Conservation (phyloP, 257 asterid genomes). For the Scutellaria baicalensis region DNA sequence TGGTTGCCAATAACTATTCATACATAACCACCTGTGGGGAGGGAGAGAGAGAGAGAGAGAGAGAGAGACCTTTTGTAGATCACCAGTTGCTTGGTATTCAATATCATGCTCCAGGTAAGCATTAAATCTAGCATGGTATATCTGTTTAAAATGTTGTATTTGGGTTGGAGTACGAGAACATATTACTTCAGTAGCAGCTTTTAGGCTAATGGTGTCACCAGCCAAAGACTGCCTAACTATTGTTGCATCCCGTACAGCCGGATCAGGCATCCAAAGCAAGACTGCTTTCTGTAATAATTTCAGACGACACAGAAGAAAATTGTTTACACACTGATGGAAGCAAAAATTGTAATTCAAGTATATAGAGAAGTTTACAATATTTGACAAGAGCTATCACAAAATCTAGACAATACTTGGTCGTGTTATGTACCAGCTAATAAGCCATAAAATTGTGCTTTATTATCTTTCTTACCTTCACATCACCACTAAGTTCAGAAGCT, state of each 20-base stretch:
- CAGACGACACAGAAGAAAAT: background rate
- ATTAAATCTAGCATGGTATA: conserved; percentile 48
- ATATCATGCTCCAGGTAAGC: conserved; percentile 76
- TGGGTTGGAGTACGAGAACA: conserved; percentile 89
- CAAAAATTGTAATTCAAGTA: background rate
- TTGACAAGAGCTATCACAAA: too few relatives aligned
- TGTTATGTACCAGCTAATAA: background rate
- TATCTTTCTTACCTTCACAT: conserved; percentile 48
- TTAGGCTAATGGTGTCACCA: conserved; percentile 34
- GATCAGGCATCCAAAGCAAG: conserved; percentile 86
- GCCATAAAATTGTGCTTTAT: background rate
- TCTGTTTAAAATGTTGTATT: conserved; percentile 68
- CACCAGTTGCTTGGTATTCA: conserved; percentile 52
- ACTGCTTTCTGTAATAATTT: conserved; percentile 59
- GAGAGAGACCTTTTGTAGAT: conserved; percentile 62
- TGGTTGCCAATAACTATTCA: too few relatives aligned
- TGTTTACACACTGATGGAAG: background rate
- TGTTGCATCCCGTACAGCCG: conserved; percentile 74
- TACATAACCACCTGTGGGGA: background rate
- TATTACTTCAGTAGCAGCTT: conserved; percentile 84
- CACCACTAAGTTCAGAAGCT: conserved; percentile 77
- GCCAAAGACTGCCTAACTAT: conserved; percentile 50
- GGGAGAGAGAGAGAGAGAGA: background rate
- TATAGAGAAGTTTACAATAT: too few relatives aligned
- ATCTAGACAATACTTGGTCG: background rate